Conservation (phyloP, 176 grass and related monocot species). For the Panicum miliaceum region DNA sequence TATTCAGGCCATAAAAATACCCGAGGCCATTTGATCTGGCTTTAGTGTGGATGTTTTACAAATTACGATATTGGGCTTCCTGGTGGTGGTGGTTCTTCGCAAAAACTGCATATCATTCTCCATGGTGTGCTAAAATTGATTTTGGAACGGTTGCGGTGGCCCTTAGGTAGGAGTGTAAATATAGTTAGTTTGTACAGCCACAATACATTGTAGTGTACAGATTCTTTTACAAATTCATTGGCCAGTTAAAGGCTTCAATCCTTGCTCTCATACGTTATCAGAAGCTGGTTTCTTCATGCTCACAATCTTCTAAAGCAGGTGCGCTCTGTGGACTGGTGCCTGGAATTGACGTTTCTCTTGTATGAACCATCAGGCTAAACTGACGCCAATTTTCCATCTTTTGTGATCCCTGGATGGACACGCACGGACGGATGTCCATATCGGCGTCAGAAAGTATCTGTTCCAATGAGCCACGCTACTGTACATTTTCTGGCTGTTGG, state of each 20-base stretch:
- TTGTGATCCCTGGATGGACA: background rate
- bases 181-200: constrained; percentile 41
- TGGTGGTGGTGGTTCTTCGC: background rate
- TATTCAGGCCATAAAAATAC: constrained; percentile 77
- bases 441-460: background rate
- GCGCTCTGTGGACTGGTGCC: background rate
- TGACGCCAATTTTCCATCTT: background rate
- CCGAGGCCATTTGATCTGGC: background rate
- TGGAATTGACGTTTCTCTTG: background rate
- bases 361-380: background rate
- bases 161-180: constrained; percentile 31
- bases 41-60: background rate
- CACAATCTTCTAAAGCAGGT: background rate
- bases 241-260: background rate
- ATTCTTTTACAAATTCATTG: background rate
- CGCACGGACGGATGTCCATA: background rate
- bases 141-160: background rate
- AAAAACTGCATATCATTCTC: background rate
- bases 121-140: constrained; percentile 24
- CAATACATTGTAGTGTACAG: constrained; percentile 27
- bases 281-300: background rate
- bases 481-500: background rate
- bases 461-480: background rate
- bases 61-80: background rate
- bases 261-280: background rate